Base-by-base conservation (phyloP, 768 basidiomycete species). In the Tephrocybe sp. region DNA sequence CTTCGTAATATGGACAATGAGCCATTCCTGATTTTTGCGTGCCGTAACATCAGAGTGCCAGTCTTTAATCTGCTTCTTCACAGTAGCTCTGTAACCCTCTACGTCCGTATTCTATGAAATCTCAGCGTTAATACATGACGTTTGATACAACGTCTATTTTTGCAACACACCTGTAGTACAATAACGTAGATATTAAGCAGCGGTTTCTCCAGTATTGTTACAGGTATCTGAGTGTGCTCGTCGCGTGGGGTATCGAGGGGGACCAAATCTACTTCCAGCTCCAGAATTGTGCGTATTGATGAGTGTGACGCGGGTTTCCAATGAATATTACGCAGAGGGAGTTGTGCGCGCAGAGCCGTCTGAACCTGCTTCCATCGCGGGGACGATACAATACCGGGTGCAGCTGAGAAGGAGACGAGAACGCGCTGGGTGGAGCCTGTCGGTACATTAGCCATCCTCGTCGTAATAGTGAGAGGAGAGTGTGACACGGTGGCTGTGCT, bases 21-120 rank as follows among this genome's bases (percentile, higher is more conserved):
- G 71, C 89, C 94, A 97, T 69, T 97, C 95, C 64, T 94, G 91
- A 59, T 89, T 84, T 69, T 84, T 93, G 55, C 84, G 76, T 38
- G 80, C 68, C 21, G 74, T 67, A 30, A 92, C 71, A 2, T 75
- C 64, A 2, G 74, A 72, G 50, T 91, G 86, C 97, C 97, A 99
- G 52, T 97, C 93, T 58, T 90, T 89, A 56, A 98, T 88, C 64
- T 95, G 91, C 55, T 85, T 88, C 62, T 84, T 87, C 16, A 88
- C 77, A 0, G 79, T 76, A 21, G 75, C 76, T 59, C 84, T 86
- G 73, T 99, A 99, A 3, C 75, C 71, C 40, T 98, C 93, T 50
- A 78, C 47, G 59, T 81, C 83, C 24, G 66, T 74, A 53, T 84
- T 80, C 83, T 84, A 51, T 30, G 40, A 23, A 43, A 30, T n/a